Evolutionary conservation across 2,329 filamentous ascomycete species (phyloP).

Genomic region (Coniochaeta hoffmannii): DNA sequence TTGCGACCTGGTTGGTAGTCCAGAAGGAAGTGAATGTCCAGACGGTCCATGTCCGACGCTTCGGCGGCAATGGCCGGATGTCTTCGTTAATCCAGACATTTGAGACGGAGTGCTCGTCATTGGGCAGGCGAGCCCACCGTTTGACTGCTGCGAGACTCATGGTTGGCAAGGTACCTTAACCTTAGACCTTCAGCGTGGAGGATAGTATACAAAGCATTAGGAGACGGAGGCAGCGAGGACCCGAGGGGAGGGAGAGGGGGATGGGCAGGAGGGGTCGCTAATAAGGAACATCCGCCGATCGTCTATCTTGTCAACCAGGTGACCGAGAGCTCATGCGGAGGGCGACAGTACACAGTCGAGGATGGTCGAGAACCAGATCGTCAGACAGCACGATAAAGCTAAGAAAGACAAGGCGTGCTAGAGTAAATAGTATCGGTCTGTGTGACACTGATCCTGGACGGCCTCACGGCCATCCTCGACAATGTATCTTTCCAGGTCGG

Average conservation of each 20-base stretch:
- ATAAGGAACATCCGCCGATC: not conserved
- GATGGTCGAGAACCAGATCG: too few relatives aligned
- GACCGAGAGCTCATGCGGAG: not conserved
- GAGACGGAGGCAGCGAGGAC: not conserved
- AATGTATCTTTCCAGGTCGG: not conserved
- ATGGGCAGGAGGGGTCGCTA: not conserved
- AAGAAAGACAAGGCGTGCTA: too few relatives aligned
- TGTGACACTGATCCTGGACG: too few relatives aligned
- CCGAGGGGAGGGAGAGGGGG: not conserved
- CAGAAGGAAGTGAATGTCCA: not conserved
- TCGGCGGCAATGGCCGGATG: not conserved
- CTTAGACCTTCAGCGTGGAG: too few relatives aligned
- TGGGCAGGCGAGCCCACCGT: not conserved
- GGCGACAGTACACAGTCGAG: too few relatives aligned
- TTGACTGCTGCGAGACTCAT: not conserved
- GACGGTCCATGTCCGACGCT: not conserved
- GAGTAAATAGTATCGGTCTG: too few relatives aligned
- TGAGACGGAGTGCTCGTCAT: not conserved
- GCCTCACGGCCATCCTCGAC: not conserved
- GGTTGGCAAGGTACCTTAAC: too few relatives aligned
- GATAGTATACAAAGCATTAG: not conserved
- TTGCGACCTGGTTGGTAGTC: not conserved
- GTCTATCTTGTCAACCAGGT: not conserved
- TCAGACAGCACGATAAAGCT: too few relatives aligned
- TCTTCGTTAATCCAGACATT: slow-evolving; percentile 1